Conservation (phyloP, 73 alveolate species). For the Paraurostyla sp. region DNA sequence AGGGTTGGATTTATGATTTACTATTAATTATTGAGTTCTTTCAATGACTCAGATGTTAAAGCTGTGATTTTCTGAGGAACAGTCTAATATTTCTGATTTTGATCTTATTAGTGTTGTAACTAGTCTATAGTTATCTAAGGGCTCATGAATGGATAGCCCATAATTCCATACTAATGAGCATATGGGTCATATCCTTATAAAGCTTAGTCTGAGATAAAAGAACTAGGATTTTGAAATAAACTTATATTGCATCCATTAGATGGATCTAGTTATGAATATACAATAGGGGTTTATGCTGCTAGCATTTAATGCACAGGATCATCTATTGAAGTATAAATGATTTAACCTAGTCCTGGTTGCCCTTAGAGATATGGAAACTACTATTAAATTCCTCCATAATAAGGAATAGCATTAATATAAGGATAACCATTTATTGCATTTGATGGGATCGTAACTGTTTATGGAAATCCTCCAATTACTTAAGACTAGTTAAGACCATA, state of each 20-base stretch:
- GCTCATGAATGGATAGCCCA: no score
- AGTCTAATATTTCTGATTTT: background rate
- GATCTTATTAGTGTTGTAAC: background rate
- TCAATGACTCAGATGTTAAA: background rate
- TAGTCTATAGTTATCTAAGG: background rate
- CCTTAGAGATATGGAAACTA: no score
- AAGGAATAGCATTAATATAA: background rate
- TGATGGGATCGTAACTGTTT: no score
- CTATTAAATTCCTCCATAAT: no score
- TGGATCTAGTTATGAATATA: background rate
- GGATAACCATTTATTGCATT: no score
- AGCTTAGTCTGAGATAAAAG: no score
- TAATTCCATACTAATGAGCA: no score
- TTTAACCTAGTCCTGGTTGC: no score
- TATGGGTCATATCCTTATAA: no score
- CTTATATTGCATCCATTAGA: background rate
- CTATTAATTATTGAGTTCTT: background rate
- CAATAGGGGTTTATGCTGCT: slow-evolving; percentile 10
- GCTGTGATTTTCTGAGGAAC: background rate
- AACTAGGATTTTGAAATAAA: background rate
- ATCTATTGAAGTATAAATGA: background rate
- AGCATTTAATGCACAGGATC: background rate
- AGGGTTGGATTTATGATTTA: no score
- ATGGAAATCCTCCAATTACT: background rate
- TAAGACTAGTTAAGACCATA: background rate